Base-by-base conservation (phyloP, 805 yeast species). In the Isabelozyma rhagii region DNA sequence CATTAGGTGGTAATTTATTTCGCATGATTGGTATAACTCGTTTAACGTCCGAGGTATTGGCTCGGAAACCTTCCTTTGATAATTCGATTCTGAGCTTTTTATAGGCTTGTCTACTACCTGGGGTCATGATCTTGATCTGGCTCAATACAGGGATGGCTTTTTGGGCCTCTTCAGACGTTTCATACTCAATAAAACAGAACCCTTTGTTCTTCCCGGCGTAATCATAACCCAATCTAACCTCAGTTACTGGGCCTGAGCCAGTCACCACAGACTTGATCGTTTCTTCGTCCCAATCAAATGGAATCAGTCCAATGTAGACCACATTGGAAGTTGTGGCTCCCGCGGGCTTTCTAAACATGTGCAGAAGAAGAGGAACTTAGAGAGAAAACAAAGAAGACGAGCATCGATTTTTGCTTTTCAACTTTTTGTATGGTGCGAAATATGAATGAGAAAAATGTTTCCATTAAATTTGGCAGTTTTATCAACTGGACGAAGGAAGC, bases 211-310 rank as follows among this genome's bases (percentile, higher is more conserved):
- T 79, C 9, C 84, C 82, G 9, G 78, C 78, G 59, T 74, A 72
- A 60, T 82, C 82, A 75, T 73, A 76, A 68, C 85, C 76, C 66
- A 85, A 64, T 55, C 89, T 75, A 8, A 86, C 85, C 54, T 84
- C 89, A 13, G 83, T 82, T 25, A 87, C 80, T 3, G 80, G 79
- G 1, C 94, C 94, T 8, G 87, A 76, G 1, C 92, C 92, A 47
- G 87, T 83, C 21, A 86, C 84, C 9, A 87, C 74, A 7, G 77
- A 80, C 47, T 82, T 79, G 36, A 87, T 71, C 13, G 77, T 80
- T 46, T 80, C 80, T 49, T 80, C 84, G 53, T 77, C 83, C 94
- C 94, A 87, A 52, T 83, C 84, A 55, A 78, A 78, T 0, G 94
- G 94, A 27, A 87, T 69, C 56, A 78, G 80, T 13, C 89, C 89